A percentile compares a stretch with the other conserved stretches of the same genome.
phyloP scores from a whole-genome alignment of 1,284 basidiomycete species.

The Chalciporus sp. region DNA sequence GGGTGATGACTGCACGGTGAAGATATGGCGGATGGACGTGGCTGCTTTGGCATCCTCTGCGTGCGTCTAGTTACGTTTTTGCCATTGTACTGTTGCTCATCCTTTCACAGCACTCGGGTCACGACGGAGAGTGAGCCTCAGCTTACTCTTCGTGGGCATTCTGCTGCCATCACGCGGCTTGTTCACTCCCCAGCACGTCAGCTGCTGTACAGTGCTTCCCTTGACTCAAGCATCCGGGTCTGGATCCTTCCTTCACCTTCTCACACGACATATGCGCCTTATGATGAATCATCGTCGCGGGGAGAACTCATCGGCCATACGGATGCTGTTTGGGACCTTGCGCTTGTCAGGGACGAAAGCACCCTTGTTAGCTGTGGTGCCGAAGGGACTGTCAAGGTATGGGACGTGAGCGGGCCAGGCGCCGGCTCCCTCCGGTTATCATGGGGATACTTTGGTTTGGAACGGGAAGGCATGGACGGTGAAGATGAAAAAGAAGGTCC shows the following conservation, averaged over 20 bases:
- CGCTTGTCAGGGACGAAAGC: slow-evolving; percentile 73
- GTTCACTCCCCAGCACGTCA: slow-evolving; percentile 79
- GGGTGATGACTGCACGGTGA: slow-evolving; percentile 94
- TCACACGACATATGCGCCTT: slow-evolving; percentile 86
- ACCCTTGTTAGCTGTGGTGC: slow-evolving; percentile 88
- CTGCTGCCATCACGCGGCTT: slow-evolving; percentile 87
- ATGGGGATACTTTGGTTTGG: slow-evolving; percentile 79
- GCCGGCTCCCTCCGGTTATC: slow-evolving; percentile 65
- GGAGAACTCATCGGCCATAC: slow-evolving; percentile 90
- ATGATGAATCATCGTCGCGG: slow-evolving; percentile 76
- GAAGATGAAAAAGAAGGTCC: slow-evolving; percentile 50
- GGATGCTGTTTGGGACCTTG: slow-evolving; percentile 94
- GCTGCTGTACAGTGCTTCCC: slow-evolving; percentile 86
- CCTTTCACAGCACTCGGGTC: slow-evolving; percentile 51
- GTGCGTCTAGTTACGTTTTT: slow-evolving; percentile 46
- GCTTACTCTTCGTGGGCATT: slow-evolving; percentile 91
- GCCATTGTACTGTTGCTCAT: slow-evolving; percentile 18
- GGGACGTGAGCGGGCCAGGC: slow-evolving; percentile 75
- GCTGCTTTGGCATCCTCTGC: slow-evolving; percentile 67
- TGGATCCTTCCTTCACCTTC: slow-evolving; percentile 80
- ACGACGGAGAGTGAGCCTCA: slow-evolving; percentile 88
- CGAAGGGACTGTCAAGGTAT: slow-evolving; percentile 91
- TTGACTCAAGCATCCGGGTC: slow-evolving; percentile 91
- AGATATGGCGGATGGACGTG: slow-evolving; percentile 90
- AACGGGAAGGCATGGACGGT: slow-evolving; percentile 52